Evolutionary conservation across 805 yeast species (phyloP), one percentile per base, ranked within the genome.

Genomic region (Yamadazyma endophytica): DNA sequence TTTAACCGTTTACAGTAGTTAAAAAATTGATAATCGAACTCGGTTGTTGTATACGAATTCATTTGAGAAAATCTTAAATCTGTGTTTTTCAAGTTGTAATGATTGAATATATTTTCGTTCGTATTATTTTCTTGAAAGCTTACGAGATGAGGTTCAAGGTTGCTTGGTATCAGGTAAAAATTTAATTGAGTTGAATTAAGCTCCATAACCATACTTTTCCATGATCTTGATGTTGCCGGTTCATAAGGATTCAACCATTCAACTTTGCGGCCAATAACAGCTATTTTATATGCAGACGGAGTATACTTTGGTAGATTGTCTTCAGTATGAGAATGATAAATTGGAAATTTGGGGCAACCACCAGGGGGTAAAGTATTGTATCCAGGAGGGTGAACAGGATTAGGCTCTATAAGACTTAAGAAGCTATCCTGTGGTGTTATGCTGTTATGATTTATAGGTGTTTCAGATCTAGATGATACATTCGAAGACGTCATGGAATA

Each of bases 141-240:
- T 28, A 55, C 24, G 5, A 61, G 26, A 13, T 53, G 50, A 14
- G 38, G 42, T 32, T 64, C 69, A 21, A 60, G 32, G 22, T 47
- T 43, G 15, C 44, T 44, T 2, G 71, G 69, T 5, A 65, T 43
- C 4, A 44, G 46, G 52, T 82, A 84, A 33, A 89, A 61, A 54
- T 83, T 83, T 21, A 89, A 60, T 58, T 86, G 95, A 2, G 97
- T 89, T 13, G 90, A 84, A 63, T 89, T 87, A 30, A 89, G 62
- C 48, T 83, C 94, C 54, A 86, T 65, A 14, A 82, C 64, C 26
- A 71, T 70, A 25, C 70, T 63, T 43, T 68, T 71, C 97, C 97
- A 89, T 8, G 75, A 69, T 39, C 95, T 65, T 6, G 65, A 53
- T 2, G 77, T 67, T 0, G 94, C 70, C 2, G 77, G 63, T 43